A percentile compares a stretch with the other conserved stretches of the same genome.
Conservation (phyloP, 495 filamentous ascomycete genomes). For the Penicillium dipodomyicola region DNA sequence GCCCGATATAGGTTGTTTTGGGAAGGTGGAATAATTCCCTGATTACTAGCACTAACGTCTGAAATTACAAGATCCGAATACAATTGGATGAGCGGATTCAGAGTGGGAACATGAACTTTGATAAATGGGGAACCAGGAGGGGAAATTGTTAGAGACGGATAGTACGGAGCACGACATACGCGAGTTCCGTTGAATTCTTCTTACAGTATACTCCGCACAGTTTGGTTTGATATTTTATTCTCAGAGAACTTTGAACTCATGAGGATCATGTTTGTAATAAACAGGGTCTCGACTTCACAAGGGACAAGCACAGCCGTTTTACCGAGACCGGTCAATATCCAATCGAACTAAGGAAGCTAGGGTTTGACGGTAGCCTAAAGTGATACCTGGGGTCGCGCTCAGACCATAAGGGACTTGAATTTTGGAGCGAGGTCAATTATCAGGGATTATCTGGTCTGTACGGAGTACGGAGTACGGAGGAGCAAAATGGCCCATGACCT, state of each 20-base stretch:
- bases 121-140: not conserved
- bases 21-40: not conserved
- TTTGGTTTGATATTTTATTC: not conserved
- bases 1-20: conserved; percentile 3
- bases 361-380: not conserved
- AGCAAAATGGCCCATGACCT: too few relatives aligned
- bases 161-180: too few relatives aligned
- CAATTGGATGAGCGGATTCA: not conserved
- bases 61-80: not conserved
- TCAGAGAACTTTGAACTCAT: not conserved
- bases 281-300: not conserved
- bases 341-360: not conserved
- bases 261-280: not conserved
- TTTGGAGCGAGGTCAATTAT: not conserved
- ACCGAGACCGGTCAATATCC: not conserved
- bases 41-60: not conserved
- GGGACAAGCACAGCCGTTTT: not conserved
- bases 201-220: not conserved
- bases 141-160: not conserved
- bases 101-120: not conserved
- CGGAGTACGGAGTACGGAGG: too few relatives aligned
- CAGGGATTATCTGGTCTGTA: too few relatives aligned
- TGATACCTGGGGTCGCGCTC: not conserved
- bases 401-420: not conserved
- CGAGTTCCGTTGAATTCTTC: not conserved